These are phyloP conservation scores for Boletus rex-veris DNA, from an alignment of 768 basidiomycete genomes.

Conservation along the genomic window DNA sequence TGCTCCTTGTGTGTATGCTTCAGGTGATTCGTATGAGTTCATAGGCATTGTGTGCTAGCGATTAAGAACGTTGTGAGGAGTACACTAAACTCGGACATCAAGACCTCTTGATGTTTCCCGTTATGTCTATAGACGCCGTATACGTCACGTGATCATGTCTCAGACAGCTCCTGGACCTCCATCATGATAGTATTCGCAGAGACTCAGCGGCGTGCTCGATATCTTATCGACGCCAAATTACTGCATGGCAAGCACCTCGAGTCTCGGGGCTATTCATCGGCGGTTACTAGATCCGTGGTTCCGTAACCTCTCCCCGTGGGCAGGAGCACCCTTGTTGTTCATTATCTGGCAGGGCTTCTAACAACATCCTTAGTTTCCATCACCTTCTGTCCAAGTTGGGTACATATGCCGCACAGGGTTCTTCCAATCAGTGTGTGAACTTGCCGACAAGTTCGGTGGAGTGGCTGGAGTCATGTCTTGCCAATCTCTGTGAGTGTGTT, in stretches of 20 bases:
- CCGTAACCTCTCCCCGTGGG: not conserved
- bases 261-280: too few relatives aligned
- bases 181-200: too few relatives aligned
- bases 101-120: not conserved
- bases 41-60: conserved; percentile 13
- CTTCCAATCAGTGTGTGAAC: not conserved
- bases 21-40: conserved; percentile 23
- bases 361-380: too few relatives aligned
- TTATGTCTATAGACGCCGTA: not conserved
- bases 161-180: too few relatives aligned
- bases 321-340: not conserved
- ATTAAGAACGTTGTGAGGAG: not conserved
- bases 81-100: not conserved
- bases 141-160: conserved; percentile 8
- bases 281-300: not conserved
- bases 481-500: conserved; percentile 1
- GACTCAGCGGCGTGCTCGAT: too few relatives aligned
- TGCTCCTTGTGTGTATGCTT: conserved; percentile 28
- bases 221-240: too few relatives aligned
- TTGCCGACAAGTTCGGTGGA: conserved; percentile 9
- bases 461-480: not conserved
- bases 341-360: not conserved
- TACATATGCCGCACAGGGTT: not conserved
- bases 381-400: not conserved
- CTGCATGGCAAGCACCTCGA: too few relatives aligned